Evolutionary conservation across 805 yeast genomes (phyloP).

Genomic region (Yarrowia sp.): DNA sequence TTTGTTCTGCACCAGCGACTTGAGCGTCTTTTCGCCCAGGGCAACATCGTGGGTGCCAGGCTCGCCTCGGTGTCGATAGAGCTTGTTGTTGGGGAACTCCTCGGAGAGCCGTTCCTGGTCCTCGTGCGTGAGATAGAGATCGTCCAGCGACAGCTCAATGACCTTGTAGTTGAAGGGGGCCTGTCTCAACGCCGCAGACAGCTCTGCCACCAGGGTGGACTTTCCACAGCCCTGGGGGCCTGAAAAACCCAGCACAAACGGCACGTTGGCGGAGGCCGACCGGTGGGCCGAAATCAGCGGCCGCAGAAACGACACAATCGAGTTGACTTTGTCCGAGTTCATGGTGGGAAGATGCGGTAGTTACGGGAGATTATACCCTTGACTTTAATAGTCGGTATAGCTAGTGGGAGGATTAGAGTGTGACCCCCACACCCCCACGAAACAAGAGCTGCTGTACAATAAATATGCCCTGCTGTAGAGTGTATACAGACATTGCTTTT

Average conservation of each 20-base stretch:
- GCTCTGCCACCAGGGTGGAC: constrained; percentile 46
- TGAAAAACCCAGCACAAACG: constrained; percentile 47
- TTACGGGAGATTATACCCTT: background rate
- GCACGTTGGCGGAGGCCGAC: constrained; percentile 38
- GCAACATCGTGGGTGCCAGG: constrained; percentile 92
- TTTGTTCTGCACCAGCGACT: constrained; percentile 47
- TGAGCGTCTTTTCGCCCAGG: constrained; percentile 52
- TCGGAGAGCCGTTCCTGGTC: constrained; percentile 62
- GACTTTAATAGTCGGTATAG: background rate
- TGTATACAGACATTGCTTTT: background rate
- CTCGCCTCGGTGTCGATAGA: constrained; percentile 80
- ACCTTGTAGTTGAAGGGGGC: constrained; percentile 51
- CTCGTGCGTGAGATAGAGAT: constrained; percentile 72
- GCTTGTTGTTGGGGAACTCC: constrained; percentile 55
- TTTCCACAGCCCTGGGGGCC: constrained; percentile 54
- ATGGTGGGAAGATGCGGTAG: background rate
- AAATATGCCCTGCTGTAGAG: background rate
- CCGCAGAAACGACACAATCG: constrained; percentile 23
- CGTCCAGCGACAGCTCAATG: constrained; percentile 75
- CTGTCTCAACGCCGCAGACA: constrained; percentile 46
- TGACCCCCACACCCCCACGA: constrained; percentile 10
- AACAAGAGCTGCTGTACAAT: background rate
- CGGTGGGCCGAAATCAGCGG: constrained; percentile 30
- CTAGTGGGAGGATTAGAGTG: background rate
- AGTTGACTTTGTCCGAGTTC: constrained; percentile 36